phyloP scores from a whole-genome alignment of 495 filamentous ascomycete genomes.

The Bacidia rubella region DNA sequence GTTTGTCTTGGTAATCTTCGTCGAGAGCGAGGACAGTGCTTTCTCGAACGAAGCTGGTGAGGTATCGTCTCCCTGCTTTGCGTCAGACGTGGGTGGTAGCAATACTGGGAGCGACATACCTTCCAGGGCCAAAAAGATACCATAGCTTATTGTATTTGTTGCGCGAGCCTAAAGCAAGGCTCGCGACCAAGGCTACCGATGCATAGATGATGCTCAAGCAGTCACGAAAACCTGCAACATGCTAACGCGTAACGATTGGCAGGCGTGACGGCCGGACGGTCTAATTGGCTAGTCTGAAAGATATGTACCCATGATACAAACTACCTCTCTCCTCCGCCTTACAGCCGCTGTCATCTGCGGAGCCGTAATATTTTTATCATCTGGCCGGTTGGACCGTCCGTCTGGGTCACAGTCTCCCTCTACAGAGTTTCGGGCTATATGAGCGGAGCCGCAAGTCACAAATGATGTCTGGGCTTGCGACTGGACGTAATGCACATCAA shows the following conservation, averaged over 20 bases:
- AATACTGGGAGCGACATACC: slow-evolving; percentile 27
- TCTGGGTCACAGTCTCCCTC: no score
- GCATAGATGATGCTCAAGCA: background rate
- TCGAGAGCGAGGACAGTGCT: slow-evolving; percentile 62
- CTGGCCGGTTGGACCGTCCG: no score
- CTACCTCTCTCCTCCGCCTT: no score
- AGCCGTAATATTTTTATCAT: no score
- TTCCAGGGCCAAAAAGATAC: slow-evolving; percentile 75
- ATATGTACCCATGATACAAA: no score
- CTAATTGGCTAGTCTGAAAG: no score
- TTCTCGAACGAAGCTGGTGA: slow-evolving; percentile 91
- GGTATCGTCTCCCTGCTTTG: slow-evolving; percentile 54
- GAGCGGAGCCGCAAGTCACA: no score
- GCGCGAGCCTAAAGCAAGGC: background rate
- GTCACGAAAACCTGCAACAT: background rate
- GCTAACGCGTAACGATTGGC: background rate
- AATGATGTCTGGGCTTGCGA: no score
- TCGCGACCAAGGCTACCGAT: background rate
- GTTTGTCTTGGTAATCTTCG: slow-evolving; percentile 62
- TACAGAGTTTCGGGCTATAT: no score
- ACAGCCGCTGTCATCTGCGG: no score
- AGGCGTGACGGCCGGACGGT: background rate
- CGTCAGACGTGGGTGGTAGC: slow-evolving; percentile 13
- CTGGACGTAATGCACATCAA: no score
- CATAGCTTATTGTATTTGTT: slow-evolving; percentile 33